Percentiles rank a stretch among this genome's conserved stretches.
phyloP scores from a whole-genome alignment of 2,329 filamentous ascomycete genomes.

The Amauroascus verrucosus region DNA sequence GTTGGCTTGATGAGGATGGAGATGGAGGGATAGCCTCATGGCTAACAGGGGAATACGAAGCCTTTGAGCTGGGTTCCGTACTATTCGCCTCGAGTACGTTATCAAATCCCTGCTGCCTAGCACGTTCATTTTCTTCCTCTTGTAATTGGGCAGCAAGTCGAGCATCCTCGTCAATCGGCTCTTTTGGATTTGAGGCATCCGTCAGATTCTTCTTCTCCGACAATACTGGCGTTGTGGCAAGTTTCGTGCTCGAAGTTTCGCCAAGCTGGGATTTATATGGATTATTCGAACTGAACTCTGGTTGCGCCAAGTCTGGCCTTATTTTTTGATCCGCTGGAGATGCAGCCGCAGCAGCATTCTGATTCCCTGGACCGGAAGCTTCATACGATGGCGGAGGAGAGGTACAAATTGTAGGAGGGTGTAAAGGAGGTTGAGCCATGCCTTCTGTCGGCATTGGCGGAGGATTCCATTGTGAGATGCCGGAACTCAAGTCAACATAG shows the following conservation, averaged over 20 bases:
- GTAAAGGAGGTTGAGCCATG: slow-evolving; percentile 22
- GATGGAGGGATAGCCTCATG: neutral
- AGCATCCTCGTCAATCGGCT: slow-evolving; percentile 53
- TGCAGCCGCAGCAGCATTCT: slow-evolving; percentile 17
- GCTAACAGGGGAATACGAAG: neutral
- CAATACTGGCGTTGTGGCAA: neutral
- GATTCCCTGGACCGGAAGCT: slow-evolving; percentile 36
- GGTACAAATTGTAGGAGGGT: neutral
- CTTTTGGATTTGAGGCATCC: neutral
- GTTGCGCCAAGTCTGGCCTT: slow-evolving; percentile 33
- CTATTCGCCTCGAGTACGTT: slow-evolving; percentile 2
- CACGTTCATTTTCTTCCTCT: slow-evolving; percentile 66
- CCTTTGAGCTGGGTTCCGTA: neutral
- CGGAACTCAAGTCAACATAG: slow-evolving; percentile 82
- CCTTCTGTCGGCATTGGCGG: slow-evolving; percentile 22
- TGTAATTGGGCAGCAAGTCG: slow-evolving; percentile 66
- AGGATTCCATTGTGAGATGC: slow-evolving; percentile 80
- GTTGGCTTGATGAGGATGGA: neutral
- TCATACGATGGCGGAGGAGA: slow-evolving; percentile 43
- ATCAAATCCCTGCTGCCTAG: slow-evolving; percentile 22
- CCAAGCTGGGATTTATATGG: slow-evolving; percentile 46
- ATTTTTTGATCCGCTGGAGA: slow-evolving; percentile 33
- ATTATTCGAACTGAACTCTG: slow-evolving; percentile 54
- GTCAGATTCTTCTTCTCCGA: slow-evolving; percentile 5
- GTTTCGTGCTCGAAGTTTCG: neutral